These are phyloP conservation scores for Tephrocybe sp. DNA, from an alignment of 768 basidiomycete species.

Conservation along the genomic window DNA sequence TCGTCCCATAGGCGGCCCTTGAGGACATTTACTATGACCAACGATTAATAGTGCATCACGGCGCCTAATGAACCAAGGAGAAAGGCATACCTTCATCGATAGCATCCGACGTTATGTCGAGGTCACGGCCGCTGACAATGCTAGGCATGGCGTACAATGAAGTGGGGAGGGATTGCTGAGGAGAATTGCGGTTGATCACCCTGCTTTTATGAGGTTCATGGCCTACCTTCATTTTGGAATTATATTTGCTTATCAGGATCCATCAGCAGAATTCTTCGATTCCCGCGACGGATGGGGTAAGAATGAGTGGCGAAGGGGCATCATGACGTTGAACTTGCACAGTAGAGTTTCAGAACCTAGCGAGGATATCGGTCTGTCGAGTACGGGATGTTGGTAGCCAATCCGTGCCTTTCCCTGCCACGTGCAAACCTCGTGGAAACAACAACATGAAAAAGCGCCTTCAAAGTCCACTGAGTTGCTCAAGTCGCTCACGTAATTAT, in stretches of 20 bases:
- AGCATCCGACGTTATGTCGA: slow-evolving; percentile 13
- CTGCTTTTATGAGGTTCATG: not conserved
- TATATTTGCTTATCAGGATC: slow-evolving; percentile 5
- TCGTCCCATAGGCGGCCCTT: slow-evolving; percentile 51
- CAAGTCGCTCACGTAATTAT: too few relatives aligned
- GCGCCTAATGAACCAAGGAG: not conserved
- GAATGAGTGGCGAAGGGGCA: not conserved
- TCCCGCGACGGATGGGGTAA: not conserved
- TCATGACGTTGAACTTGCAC: not conserved
- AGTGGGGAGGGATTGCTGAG: not conserved
- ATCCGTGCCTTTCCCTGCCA: not conserved
- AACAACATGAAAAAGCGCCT: too few relatives aligned
- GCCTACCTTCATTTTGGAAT: too few relatives aligned
- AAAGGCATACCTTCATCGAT: slow-evolving; percentile 12
- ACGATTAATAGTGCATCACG: not conserved
- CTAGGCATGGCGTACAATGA: not conserved
- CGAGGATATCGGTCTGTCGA: not conserved
- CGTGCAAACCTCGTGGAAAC: not conserved
- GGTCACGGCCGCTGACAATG: slow-evolving; percentile 3
- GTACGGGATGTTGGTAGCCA: not conserved
- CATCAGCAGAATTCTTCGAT: too few relatives aligned
- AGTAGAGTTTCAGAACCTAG: not conserved
- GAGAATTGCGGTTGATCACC: not conserved
- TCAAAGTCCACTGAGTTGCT: too few relatives aligned
- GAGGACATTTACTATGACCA: slow-evolving; percentile 50